Conservation (phyloP, 306 rosid species). For the Medicago ruthenica region DNA sequence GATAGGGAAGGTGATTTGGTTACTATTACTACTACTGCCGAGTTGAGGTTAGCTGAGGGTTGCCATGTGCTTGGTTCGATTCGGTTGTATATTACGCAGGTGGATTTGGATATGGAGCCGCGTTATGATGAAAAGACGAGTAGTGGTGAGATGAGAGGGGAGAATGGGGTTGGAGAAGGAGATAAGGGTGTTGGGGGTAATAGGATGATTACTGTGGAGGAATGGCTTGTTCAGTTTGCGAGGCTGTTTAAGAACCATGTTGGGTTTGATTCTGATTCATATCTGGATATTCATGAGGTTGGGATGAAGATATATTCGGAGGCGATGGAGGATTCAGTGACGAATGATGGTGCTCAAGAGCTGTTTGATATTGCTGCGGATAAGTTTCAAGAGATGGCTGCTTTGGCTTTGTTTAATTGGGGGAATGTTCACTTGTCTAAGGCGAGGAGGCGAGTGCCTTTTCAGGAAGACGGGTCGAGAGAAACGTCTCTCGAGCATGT, state of each 20-base stretch:
- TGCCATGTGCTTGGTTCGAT: constrained; percentile 63
- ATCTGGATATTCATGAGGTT: constrained; percentile 86
- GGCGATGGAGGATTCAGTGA: constrained; percentile 83
- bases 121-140: constrained; percentile 57
- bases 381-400: constrained; percentile 93
- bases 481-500: constrained; percentile 60
- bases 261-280: constrained; percentile 86
- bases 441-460: constrained; percentile 70
- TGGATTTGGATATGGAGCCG: constrained; percentile 69
- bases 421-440: constrained; percentile 87
- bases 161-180: constrained; percentile 54
- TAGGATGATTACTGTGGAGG: constrained; percentile 60
- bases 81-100: constrained; percentile 65
- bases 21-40: constrained; percentile 74
- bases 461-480: constrained; percentile 63
- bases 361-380: constrained; percentile 79
- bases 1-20: constrained; percentile 94
- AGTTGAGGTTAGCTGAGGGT: constrained; percentile 73
- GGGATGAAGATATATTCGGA: constrained; percentile 85
- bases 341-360: constrained; percentile 75
- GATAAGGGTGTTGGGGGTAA: constrained; percentile 41
- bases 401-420: constrained; percentile 92
- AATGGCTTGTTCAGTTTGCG: constrained; percentile 95
- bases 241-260: constrained; percentile 94
- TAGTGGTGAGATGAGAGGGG: constrained; percentile 35